These are phyloP conservation scores for Rubroshorea leprosula DNA, from an alignment of 345 rosid species.

Conservation along the genomic window DNA sequence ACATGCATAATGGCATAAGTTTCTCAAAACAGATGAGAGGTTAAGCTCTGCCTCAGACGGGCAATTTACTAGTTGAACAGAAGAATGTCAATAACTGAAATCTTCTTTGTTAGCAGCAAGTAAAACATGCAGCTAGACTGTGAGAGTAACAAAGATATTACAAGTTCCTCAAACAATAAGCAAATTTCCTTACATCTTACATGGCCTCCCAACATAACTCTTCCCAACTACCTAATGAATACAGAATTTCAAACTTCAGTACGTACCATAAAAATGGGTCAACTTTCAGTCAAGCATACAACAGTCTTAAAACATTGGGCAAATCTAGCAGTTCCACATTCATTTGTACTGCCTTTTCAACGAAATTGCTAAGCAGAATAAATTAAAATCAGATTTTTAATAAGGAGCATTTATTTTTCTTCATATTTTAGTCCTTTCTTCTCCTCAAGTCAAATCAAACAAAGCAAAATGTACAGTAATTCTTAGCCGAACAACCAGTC, in stretches of 20 bases:
- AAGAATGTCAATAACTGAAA: too few species aligned
- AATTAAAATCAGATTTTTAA: too few species aligned
- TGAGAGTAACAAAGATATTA: not conserved
- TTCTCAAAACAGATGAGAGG: not conserved
- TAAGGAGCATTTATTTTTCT: too few species aligned
- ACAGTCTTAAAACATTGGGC: too few species aligned
- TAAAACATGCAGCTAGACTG: not conserved
- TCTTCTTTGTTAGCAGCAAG: not conserved
- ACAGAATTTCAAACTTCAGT: not conserved
- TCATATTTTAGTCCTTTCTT: too few species aligned
- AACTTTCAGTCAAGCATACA: not conserved
- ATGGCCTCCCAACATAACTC: not conserved
- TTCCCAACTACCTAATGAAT: not conserved
- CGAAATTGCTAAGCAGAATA: too few species aligned
- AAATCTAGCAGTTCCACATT: not conserved
- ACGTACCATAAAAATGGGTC: not conserved
- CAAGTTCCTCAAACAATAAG: slow-evolving; percentile 2
- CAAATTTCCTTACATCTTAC: not conserved
- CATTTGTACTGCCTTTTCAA: too few species aligned
- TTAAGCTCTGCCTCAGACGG: not conserved
- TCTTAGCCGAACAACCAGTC: too few species aligned
- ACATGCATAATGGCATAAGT: not conserved
- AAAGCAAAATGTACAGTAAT: too few species aligned
- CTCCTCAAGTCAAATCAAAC: too few species aligned
- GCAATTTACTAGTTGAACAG: too few species aligned